Evolutionary conservation across 2,329 filamentous ascomycete genomes (phyloP), one percentile per base, ranked within the genome.

Genomic region (Fusarium vanettenii): DNA sequence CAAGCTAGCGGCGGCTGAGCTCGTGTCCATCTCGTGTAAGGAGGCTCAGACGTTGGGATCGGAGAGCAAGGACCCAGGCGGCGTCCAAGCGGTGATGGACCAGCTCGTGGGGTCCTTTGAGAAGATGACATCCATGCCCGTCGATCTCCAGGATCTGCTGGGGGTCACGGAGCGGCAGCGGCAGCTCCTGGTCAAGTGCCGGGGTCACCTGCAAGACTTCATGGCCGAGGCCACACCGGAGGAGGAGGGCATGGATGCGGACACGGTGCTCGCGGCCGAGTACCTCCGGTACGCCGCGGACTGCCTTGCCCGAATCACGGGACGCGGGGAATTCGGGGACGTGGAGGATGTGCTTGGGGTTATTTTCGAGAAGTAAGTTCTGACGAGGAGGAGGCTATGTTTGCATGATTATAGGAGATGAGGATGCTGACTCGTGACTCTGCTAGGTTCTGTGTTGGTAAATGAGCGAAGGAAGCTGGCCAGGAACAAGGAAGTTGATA

Each of bases 311-410:
- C 91, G 92, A 67, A 97, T 98, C 78, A 98, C 95, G 1, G 97
- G 97, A 1, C 91, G 91, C 65, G 95, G 95, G 1, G 94, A 95
- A 78, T 90, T 89, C 45, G 94, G 95, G 3, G 96, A 98, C 82
- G 95, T 98, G 18, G 96, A 99, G 81, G 97, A 98, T 80, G 94
- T 99, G 9, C 85, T 99, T 52, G 97, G 97, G 0, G 95, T 99
- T 25, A 95, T 99, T 5, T 99, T 99, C 85, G 96, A 98, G 83
- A 98, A 97, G 94, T 97, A 85, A 87, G 90, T 90, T 69, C 61
- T 71, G 52, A 66, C 64, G 45, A 50, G 45, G 45, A 18, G 29
- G 27, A 31, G 27, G 64, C 18, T 22, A 29, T 67, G 33, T 14
- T n/a, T 25, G 35, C 56, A 59, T 59, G 33, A 45, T 60, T 64